A percentile compares a stretch with the other conserved stretches of the same genome.
Evolutionary conservation across 2,329 filamentous ascomycete genomes (phyloP).

Genomic region (Nothophaeocryptopus gaeumannii): DNA sequence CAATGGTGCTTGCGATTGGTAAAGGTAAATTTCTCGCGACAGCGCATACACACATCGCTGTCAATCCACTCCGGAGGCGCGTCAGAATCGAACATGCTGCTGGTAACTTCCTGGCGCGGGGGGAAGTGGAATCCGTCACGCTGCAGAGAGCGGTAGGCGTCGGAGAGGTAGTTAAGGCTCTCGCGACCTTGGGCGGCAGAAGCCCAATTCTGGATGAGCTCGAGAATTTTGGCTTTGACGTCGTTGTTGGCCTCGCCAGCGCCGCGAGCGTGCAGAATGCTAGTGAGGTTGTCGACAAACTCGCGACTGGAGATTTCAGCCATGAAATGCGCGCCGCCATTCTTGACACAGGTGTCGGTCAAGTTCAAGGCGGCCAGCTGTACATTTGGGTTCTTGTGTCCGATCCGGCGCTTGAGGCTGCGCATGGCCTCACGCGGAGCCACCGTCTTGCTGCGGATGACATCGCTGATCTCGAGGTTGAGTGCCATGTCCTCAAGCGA

Average conservation of each 20-base stretch:
- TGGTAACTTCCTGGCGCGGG: slow-evolving; percentile 79
- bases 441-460: slow-evolving; percentile 95
- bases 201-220: slow-evolving; percentile 91
- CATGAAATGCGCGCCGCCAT: slow-evolving; percentile 92
- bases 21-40: slow-evolving; percentile 90
- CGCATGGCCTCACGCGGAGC: slow-evolving; percentile 98
- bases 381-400: slow-evolving; percentile 95
- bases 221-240: slow-evolving; percentile 85
- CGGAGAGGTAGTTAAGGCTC: slow-evolving; percentile 80
- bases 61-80: slow-evolving; percentile 98
- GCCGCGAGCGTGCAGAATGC: slow-evolving; percentile 78
- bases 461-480: slow-evolving; percentile 96
- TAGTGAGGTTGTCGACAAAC: slow-evolving; percentile 96
- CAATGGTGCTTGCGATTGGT: slow-evolving; percentile 99
- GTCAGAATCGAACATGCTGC: slow-evolving; percentile 95
- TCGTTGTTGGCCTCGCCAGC: slow-evolving; percentile 73
- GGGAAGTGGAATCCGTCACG: slow-evolving; percentile 86
- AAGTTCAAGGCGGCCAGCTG: slow-evolving; percentile 94
- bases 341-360: slow-evolving; percentile 97
- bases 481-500: slow-evolving; percentile 98
- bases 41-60: slow-evolving; percentile 98
- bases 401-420: slow-evolving; percentile 87
- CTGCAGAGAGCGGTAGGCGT: slow-evolving; percentile 80
- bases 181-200: slow-evolving; percentile 80
- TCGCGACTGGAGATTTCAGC: slow-evolving; percentile 92